Percentiles rank a stretch among this genome's conserved stretches.
These are phyloP conservation scores for Passiflora organensis DNA, from an alignment of 345 rosid genomes.

Conservation along the genomic window DNA sequence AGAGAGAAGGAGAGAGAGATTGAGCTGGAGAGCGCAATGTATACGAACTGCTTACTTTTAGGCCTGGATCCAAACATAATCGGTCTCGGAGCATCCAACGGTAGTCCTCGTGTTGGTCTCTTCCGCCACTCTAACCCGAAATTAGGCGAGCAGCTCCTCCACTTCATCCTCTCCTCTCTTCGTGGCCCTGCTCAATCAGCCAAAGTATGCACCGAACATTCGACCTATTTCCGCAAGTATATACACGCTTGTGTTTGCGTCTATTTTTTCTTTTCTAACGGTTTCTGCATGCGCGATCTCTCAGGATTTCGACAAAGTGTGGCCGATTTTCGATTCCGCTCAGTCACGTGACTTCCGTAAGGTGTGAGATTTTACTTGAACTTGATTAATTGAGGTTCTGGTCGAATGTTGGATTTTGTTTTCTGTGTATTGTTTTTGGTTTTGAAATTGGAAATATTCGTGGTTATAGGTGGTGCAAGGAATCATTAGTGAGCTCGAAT, in stretches of 20 bases:
- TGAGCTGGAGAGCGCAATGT: slow-evolving; percentile 99
- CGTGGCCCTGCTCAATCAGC: slow-evolving; percentile 97
- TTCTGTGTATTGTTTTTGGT: not conserved
- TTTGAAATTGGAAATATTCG: slow-evolving; percentile 15
- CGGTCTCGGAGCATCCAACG: slow-evolving; percentile 82
- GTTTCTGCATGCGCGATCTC: slow-evolving; percentile 35
- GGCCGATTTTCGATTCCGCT: slow-evolving; percentile 99
- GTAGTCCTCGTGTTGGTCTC: slow-evolving; percentile 77
- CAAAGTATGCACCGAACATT: slow-evolving; percentile 41
- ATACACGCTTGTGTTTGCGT: slow-evolving; percentile 1
- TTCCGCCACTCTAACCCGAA: slow-evolving; percentile 99
- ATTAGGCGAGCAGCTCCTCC: slow-evolving; percentile 97
- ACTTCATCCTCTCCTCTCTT: slow-evolving; percentile 95
- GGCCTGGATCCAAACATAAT: slow-evolving; percentile 92
- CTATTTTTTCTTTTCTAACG: slow-evolving; percentile 8
- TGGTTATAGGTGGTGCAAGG: slow-evolving; percentile 86
- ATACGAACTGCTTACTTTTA: slow-evolving; percentile 88
- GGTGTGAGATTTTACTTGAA: slow-evolving; percentile 46
- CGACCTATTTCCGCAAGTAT: not conserved
- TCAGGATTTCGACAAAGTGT: slow-evolving; percentile 96
- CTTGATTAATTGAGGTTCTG: not conserved
- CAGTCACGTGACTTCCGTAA: slow-evolving; percentile 97
- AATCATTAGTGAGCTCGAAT: slow-evolving; percentile 93
- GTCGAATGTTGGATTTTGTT: slow-evolving; percentile 2
- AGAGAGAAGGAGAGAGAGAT: slow-evolving; percentile 99